Percentiles rank a stretch among this genome's conserved stretches.
phyloP scores from a whole-genome alignment of 768 basidiomycete species.

The Hypsizygus marmoreus region DNA sequence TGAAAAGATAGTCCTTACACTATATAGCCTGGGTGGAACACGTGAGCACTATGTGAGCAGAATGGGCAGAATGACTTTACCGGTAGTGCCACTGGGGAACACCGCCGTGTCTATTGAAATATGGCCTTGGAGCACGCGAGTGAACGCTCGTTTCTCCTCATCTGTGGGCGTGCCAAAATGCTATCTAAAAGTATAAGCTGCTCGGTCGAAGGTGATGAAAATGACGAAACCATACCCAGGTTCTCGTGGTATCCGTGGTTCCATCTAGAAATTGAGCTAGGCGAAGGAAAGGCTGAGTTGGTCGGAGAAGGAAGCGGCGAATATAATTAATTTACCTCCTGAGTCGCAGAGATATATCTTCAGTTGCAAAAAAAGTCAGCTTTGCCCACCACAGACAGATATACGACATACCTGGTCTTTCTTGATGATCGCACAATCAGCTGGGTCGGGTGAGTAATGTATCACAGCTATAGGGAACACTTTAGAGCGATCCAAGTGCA shows the following conservation, averaged over 20 bases:
- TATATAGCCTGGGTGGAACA: slow-evolving; percentile 48
- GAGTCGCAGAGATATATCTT: slow-evolving; percentile 70
- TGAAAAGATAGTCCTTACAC: slow-evolving; percentile 52
- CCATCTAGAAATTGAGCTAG: slow-evolving; percentile 61
- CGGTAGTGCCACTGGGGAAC: slow-evolving; percentile 82
- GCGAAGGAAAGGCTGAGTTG: not conserved
- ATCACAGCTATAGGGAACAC: slow-evolving; percentile 67
- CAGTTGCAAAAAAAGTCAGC: not conserved
- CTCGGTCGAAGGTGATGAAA: not conserved
- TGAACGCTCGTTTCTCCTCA: slow-evolving; percentile 87
- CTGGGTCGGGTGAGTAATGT: slow-evolving; percentile 83
- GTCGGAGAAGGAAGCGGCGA: too few relatives aligned
- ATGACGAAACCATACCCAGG: slow-evolving; percentile 55
- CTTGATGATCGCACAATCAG: slow-evolving; percentile 71
- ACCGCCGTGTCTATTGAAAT: slow-evolving; percentile 86
- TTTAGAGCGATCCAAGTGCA: not conserved
- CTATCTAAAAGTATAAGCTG: slow-evolving; percentile 33
- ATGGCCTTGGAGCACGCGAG: slow-evolving; percentile 88
- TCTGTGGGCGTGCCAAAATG: slow-evolving; percentile 87
- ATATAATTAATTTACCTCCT: slow-evolving; percentile 61
- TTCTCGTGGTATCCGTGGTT: slow-evolving; percentile 93
- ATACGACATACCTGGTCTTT: slow-evolving; percentile 60
- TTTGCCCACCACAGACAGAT: not conserved
- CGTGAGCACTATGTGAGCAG: not conserved
- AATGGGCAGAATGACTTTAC: slow-evolving; percentile 34